Base-by-base conservation (phyloP, 441 rosid genomes). In the Breynia disticha region DNA sequence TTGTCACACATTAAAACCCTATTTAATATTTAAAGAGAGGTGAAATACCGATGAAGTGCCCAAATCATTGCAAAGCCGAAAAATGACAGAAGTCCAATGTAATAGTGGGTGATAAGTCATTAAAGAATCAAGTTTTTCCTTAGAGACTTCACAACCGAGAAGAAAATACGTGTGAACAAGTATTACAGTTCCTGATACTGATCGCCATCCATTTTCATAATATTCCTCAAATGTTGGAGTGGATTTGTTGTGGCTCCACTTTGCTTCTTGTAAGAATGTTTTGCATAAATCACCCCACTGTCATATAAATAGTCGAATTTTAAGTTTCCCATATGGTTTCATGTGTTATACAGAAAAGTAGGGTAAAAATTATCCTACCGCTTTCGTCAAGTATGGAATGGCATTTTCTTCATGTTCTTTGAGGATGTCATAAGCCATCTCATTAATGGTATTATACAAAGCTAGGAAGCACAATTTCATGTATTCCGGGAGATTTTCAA, bases 11-110 rank as follows among this genome's bases (percentile, higher is more conserved):
- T n/a, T n/a, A n/a, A n/a, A n/a, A n/a, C n/a, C n/a, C n/a, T n/a
- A n/a, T n/a, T n/a, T n/a, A n/a, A n/a, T n/a, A n/a, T n/a, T n/a
- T n/a, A n/a, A n/a, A n/a, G n/a, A n/a, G n/a, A n/a, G n/a, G n/a
- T n/a, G n/a, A 43, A 45, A 1, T 60, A 76, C 75, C 24, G 55
- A 48, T 56, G 71, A 72, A 24, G 75, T 56, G 12, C 24, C 65
- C 3, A 72, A 46, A 35, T 72, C 75, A 13, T 72, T 76, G 59
- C 56, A 73, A 5, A 76, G 76, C 37, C 75, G 65, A 46, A 73
- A 75, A 49, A 79, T 55, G 15, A 32, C n/a, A 20, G 80, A 67
- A 0, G 80, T 70, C 62, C 56, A 50, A 7, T 53, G 61, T 21
- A 69, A 9, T 28, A 69, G 58, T 24, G 61, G 55, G 14, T 64